These are phyloP conservation scores for Mycena pura DNA, from an alignment of 768 basidiomycete species.

Conservation along the genomic window DNA sequence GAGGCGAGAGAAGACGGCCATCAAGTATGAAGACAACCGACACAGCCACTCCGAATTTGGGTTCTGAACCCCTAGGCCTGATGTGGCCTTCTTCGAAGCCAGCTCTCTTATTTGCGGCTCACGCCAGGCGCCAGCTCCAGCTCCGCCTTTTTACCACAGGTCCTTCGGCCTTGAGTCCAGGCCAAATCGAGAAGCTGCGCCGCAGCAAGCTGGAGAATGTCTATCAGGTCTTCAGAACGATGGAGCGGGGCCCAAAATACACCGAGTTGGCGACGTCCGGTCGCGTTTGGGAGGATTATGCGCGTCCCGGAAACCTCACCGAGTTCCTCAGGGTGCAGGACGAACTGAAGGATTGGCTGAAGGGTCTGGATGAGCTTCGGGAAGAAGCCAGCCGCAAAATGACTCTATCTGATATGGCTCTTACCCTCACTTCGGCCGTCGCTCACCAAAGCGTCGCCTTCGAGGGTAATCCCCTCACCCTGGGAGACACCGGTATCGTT, in stretches of 20 bases:
- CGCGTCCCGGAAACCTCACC: background rate
- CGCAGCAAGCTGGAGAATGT: conserved; percentile 1
- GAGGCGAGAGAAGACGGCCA: conserved; percentile 61
- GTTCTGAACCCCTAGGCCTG: no score
- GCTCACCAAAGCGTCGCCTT: conserved; percentile 4
- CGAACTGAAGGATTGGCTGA: conserved; percentile 1
- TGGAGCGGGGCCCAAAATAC: background rate
- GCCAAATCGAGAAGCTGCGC: conserved; percentile 1
- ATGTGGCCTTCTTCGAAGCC: background rate
- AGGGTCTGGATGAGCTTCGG: background rate
- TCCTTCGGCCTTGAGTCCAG: background rate
- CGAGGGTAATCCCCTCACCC: background rate
- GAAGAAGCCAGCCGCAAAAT: background rate
- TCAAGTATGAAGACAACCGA: no score
- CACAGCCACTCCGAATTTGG: no score
- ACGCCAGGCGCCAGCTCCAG: background rate
- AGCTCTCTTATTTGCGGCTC: background rate
- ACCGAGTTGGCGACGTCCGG: background rate
- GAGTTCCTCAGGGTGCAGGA: conserved; percentile 8
- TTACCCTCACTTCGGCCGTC: background rate
- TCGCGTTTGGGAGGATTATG: background rate
- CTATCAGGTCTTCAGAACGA: background rate
- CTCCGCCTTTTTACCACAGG: background rate
- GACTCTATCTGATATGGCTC: background rate
- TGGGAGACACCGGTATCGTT: background rate